Conservation (phyloP, 2,329 filamentous ascomycete species). For the Trichoderma asperellum region DNA sequence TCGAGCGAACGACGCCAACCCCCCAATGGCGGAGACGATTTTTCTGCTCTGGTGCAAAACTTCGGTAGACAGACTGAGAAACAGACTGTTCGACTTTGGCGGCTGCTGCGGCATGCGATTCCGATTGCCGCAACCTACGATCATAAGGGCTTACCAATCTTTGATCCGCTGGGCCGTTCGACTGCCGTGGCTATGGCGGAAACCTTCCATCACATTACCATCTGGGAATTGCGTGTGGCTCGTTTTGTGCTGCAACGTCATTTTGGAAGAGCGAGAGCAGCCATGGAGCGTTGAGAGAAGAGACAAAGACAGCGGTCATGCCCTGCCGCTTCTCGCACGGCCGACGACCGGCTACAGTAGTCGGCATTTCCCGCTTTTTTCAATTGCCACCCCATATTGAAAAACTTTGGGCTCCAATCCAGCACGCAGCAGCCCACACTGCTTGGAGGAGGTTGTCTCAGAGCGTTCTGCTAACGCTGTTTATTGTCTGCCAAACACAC, state of each 20-base stretch:
- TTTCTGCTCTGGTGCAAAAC: neutral
- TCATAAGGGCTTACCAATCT: conserved; percentile 2
- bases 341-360: neutral
- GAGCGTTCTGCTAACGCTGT: neutral
- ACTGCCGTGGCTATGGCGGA: neutral
- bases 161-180: neutral
- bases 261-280: neutral
- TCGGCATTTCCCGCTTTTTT: conserved; percentile 18
- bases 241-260: neutral
- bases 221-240: neutral
- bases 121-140: neutral
- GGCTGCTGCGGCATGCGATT: conserved; percentile 3
- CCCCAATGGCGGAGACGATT: conserved; percentile 2
- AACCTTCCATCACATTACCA: neutral
- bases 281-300: neutral
- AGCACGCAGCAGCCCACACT: neutral
- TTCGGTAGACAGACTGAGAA: neutral
- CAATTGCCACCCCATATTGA: neutral
- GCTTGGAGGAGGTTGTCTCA: conserved; percentile 12
- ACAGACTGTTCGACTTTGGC: neutral
- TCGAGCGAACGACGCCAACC: neutral
- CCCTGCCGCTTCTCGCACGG: neutral
- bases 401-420: neutral
- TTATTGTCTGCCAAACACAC: neutral
- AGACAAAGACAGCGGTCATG: neutral